Base-by-base conservation (phyloP, 2,329 filamentous ascomycete genomes). In the Polytolypa hystricis region DNA sequence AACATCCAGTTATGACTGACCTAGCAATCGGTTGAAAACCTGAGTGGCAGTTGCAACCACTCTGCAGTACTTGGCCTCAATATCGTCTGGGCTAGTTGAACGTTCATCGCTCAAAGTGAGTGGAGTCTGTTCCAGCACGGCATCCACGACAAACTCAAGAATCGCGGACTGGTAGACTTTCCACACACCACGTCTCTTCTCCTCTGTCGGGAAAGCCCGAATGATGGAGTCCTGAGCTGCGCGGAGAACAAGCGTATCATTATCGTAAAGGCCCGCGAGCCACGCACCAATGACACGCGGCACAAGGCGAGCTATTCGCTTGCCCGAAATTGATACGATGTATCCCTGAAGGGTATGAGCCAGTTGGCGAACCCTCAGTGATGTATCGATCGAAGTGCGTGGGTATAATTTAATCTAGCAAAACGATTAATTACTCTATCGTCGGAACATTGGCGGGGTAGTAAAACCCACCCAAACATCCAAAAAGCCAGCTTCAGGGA, bases 101-200 rank as follows among this genome's bases (percentile, higher is more conserved):
- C 89, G 74, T 60, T 93, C 84, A 54, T 98, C 91, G 54, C 87
- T 96, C 23, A 98, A 66, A 0, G 84, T 93, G 23, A 80, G 71
- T 2, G 79, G 60, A 0, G 81, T 89, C 58, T 98, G 91, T 37
- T 79, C 74, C 31, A 75, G 62, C 28, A 91, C 73, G 4, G 85
- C 84, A 51, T 84, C 77, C 38, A 73, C 74, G 39, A 85, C 84
- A 58, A 85, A 95, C 33, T 86, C 77, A 39, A 96, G 65, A 28
- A 95, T 85, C 19, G 82, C 74, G 5, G 69, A 63, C 54, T 93
- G 85, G 52, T 87, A 95, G 36, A 80, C 77, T 54, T 73, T 84
- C 73, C 84, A 87, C 40, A 96, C 80, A 33, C 74, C 71, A 15
- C 66, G 64, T 25, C 81, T 65, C 61, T 95, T 98, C 38, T 93